Base-by-base conservation (phyloP, 768 basidiomycete genomes). In the Favolaschia claudopus region DNA sequence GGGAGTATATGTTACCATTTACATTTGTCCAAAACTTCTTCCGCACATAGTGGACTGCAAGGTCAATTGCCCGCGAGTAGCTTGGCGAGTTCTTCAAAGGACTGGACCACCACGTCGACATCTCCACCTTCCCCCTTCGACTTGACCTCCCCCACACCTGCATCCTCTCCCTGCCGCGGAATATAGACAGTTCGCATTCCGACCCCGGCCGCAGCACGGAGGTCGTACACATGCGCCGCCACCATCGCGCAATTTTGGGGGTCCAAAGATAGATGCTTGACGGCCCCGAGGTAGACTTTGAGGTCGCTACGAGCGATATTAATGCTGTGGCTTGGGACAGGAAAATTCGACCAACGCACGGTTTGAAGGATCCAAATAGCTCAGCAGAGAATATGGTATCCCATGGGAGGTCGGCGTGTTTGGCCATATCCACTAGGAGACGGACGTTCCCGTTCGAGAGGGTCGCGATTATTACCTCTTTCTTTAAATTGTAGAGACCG, bases 401-500 rank as follows among this genome's bases (percentile, higher is more conserved):
- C 88, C 86, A 89, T 0, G 88, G 87, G 7, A 89, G 72, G n/a
- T 80, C 74, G 2, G 85, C 81, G 55, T 82, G 70, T 72, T 86
- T 89, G 2, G 89, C 87, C 84, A 89, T 79, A 66, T 89, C 86
- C 0, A 85, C 71, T 3, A 89, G 76, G 4, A 89, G 71, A 15
- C 83, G 74, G 36, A 87, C 76, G 64, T 85, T 90, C 8, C 88
- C 88, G 58, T 90, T 90, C 0, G 88, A 88, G 0, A 90, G 73
- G 5, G 83, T 76, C 2, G 77, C 79, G 4, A 89, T 77, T 43
- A 87, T 78, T 1, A 70, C 69, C 3, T 81, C 68, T 43, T 84
- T 78, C 73, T 85, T 86, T 46, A 89, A 70, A 5, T 72, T 74
- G 37, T 78, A 65, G 14, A 90, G 74, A 0, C 85, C 84, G 0